phyloP scores from a whole-genome alignment of 2,329 filamentous ascomycete genomes.

The Fusarium sp. region DNA sequence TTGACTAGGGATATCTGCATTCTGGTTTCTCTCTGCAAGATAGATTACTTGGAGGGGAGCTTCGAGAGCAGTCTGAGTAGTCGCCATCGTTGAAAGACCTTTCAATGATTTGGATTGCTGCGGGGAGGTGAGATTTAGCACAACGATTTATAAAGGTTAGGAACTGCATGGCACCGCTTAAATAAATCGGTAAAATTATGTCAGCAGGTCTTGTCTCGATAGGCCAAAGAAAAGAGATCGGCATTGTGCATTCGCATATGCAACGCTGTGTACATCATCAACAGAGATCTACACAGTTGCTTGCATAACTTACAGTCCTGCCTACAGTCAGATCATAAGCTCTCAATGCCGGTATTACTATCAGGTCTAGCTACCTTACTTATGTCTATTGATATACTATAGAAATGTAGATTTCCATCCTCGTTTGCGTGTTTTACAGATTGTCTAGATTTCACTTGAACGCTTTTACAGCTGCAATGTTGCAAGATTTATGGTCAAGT shows the following conservation, averaged over 20 bases:
- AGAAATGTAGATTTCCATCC: too few species aligned
- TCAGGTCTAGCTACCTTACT: too few species aligned
- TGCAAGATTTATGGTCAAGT: neutral
- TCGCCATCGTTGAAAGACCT: neutral
- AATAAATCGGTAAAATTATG: constrained; percentile 15
- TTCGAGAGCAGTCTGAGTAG: constrained; percentile 1
- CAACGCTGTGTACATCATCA: neutral
- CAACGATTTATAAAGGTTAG: neutral
- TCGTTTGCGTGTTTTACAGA: too few species aligned
- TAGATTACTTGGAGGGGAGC: neutral
- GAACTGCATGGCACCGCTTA: neutral
- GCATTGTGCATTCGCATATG: neutral
- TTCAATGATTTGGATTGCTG: neutral
- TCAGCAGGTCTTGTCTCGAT: neutral
- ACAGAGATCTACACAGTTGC: neutral
- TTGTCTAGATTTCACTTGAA: neutral
- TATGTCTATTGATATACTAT: too few species aligned
- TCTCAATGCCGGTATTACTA: too few species aligned
- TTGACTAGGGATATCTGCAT: neutral
- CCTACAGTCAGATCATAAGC: too few species aligned
- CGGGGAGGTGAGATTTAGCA: neutral
- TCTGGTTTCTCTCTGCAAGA: neutral
- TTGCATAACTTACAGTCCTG: too few species aligned
- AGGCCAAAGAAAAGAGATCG: neutral
- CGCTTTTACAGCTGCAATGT: too few species aligned